A percentile compares a stretch with the other conserved stretches of the same genome.
These are phyloP conservation scores for Sporothrix luriei DNA, from an alignment of 2,329 filamentous ascomycete species.

Conservation along the genomic window DNA sequence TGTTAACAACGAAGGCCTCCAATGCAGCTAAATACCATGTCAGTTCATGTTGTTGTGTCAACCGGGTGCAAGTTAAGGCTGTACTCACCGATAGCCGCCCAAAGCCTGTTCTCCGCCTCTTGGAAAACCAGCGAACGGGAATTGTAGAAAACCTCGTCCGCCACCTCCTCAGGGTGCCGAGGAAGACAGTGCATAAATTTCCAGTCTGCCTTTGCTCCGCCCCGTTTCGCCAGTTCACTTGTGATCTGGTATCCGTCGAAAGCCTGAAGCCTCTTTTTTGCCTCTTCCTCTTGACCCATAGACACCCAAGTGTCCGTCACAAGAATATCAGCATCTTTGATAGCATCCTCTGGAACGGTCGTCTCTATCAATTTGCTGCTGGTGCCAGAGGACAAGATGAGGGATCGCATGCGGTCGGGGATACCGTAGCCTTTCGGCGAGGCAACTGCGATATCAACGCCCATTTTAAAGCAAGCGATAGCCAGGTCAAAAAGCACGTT, in stretches of 20 bases:
- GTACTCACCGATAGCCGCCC: constrained; percentile 75
- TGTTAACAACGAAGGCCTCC: constrained; percentile 92
- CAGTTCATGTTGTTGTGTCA: not conserved
- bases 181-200: constrained; percentile 99
- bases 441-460: constrained; percentile 82
- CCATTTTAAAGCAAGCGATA: constrained; percentile 83
- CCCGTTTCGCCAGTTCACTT: constrained; percentile 75
- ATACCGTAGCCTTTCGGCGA: constrained; percentile 85
- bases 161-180: constrained; percentile 88
- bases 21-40: constrained; percentile 60
- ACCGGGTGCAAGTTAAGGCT: no score
- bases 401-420: constrained; percentile 68
- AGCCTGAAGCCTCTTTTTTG: constrained; percentile 71
- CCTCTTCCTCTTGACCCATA: constrained; percentile 94
- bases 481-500: constrained; percentile 95
- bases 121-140: constrained; percentile 83
- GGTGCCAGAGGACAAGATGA: constrained; percentile 64
- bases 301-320: constrained; percentile 98
- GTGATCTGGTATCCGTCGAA: constrained; percentile 94
- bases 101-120: constrained; percentile 92
- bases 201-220: constrained; percentile 86
- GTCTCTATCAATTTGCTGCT: constrained; percentile 73
- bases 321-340: constrained; percentile 83
- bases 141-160: constrained; percentile 92
- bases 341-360: constrained; percentile 77